phyloP scores from a whole-genome alignment of 306 rosid species.

The Adenanthera pavonina region DNA sequence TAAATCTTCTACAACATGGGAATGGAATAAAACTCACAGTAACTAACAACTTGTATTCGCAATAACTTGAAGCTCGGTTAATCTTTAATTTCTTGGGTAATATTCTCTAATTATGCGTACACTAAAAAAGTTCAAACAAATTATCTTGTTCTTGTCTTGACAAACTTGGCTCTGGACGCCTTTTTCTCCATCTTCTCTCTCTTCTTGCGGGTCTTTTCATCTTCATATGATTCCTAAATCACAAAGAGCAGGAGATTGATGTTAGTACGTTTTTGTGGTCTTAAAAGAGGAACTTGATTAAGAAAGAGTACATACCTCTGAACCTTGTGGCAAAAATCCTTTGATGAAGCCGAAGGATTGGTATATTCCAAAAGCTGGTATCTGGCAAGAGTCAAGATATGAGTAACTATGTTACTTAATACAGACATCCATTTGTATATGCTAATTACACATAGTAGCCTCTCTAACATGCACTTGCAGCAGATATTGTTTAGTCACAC shows the following conservation, averaged over 20 bases:
- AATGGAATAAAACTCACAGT: slow-evolving; percentile 16
- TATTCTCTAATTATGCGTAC: slow-evolving; percentile 14
- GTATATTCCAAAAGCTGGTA: slow-evolving; percentile 88
- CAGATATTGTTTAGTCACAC: not conserved
- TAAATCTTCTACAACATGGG: slow-evolving; percentile 14
- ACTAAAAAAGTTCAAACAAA: slow-evolving; percentile 28
- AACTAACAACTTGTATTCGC: not conserved
- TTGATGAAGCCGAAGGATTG: slow-evolving; percentile 77
- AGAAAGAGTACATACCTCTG: slow-evolving; percentile 61
- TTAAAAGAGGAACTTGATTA: slow-evolving; percentile 14
- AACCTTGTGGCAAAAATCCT: slow-evolving; percentile 68
- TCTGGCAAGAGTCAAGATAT: slow-evolving; percentile 54
- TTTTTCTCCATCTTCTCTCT: slow-evolving; percentile 96
- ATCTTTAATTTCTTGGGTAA: slow-evolving; percentile 25
- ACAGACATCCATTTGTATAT: not conserved
- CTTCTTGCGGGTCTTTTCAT: slow-evolving; percentile 90
- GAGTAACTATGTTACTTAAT: slow-evolving; percentile 24
- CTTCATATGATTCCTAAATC: slow-evolving; percentile 74
- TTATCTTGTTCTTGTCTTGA: slow-evolving; percentile 77
- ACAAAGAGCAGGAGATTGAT: slow-evolving; percentile 32
- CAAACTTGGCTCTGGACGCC: slow-evolving; percentile 79
- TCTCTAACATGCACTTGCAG: not conserved
- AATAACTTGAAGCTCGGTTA: slow-evolving; percentile 18
- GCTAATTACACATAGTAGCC: not conserved
- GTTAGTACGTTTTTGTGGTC: not conserved